phyloP scores from a whole-genome alignment of 345 rosid genomes.

The Eucalyptus curtisii region DNA sequence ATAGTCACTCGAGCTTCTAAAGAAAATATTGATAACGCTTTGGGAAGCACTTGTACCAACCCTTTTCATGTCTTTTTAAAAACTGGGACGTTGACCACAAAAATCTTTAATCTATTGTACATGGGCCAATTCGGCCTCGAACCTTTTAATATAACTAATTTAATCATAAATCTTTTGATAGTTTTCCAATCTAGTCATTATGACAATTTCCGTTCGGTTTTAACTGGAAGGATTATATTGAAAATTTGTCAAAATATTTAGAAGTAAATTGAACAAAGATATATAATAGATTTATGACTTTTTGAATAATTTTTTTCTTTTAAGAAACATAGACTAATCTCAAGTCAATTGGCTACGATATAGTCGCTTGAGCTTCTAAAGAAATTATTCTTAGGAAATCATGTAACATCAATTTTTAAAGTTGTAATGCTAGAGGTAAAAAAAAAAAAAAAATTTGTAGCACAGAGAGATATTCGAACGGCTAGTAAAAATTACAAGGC shows the following conservation, averaged over 20 bases:
- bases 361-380: background rate
- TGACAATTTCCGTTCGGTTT: fast-evolving
- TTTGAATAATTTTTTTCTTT: background rate
- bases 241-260: background rate
- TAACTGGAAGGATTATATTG: background rate
- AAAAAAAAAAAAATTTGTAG: background rate
- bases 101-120: background rate
- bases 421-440: background rate
- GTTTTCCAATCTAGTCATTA: fast-evolving
- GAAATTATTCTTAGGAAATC: background rate
- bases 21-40: background rate
- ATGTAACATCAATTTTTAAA: background rate
- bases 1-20: too few relatives aligned
- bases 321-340: background rate
- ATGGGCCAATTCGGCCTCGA: fast-evolving
- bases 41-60: background rate
- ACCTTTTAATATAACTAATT: background rate
- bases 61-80: background rate
- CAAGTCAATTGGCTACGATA: background rate
- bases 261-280: background rate
- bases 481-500: background rate
- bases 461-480: background rate
- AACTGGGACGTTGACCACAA: background rate
- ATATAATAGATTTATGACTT: background rate
- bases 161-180: fast-evolving